These are phyloP conservation scores for Phytophthora meadii DNA, from an alignment of 352 stramenopile genomes.

Conservation along the genomic window DNA sequence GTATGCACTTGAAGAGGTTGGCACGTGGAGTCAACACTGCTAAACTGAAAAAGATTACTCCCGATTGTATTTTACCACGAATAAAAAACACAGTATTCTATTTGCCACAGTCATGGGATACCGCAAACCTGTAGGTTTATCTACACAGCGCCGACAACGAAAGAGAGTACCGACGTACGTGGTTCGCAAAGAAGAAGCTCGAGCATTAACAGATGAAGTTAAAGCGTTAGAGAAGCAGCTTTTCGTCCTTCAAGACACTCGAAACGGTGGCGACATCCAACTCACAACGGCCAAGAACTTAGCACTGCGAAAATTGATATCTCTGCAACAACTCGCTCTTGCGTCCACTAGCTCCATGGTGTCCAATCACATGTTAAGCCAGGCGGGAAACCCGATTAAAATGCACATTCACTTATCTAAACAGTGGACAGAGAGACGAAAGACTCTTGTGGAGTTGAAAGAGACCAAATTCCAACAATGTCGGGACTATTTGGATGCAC, in stretches of 20 bases:
- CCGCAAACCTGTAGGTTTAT: no score
- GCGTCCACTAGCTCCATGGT: slow-evolving; percentile 2
- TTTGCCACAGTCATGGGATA: slow-evolving; percentile 4
- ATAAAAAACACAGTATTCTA: background rate
- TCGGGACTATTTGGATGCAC: slow-evolving; percentile 39
- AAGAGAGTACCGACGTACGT: slow-evolving; percentile 23
- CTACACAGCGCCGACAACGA: no score
- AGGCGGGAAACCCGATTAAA: slow-evolving; percentile 10
- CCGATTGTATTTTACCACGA: no score
- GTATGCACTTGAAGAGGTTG: no score
- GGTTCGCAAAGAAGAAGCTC: slow-evolving; percentile 16
- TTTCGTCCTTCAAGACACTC: slow-evolving; percentile 6
- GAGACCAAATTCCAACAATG: slow-evolving; percentile 23
- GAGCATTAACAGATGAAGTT: slow-evolving; percentile 4
- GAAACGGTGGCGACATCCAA: slow-evolving; percentile 1
- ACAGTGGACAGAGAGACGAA: slow-evolving; percentile 28
- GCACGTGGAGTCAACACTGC: no score
- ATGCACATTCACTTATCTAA: slow-evolving; percentile 14
- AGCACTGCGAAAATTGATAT: no score
- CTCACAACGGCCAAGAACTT: background rate
- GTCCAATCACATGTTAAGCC: background rate
- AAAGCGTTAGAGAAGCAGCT: slow-evolving; percentile 14
- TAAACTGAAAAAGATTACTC: no score
- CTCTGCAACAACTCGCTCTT: no score
- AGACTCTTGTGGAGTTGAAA: slow-evolving; percentile 35